These are phyloP conservation scores for Rhodofomes roseus DNA, from an alignment of 1,284 basidiomycete genomes.

Conservation along the genomic window DNA sequence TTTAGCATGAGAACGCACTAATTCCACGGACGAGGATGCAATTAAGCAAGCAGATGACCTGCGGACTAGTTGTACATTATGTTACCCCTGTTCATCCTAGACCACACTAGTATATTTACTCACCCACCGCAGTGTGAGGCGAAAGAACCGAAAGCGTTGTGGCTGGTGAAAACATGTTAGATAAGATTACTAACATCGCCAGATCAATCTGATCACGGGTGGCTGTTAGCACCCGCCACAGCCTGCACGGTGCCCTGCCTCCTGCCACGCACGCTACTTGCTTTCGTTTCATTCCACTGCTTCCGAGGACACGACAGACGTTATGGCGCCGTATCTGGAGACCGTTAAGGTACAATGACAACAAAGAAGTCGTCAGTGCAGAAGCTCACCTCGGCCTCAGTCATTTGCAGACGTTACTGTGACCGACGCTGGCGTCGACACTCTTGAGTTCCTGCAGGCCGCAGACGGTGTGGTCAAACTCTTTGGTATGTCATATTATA, in stretches of 20 bases:
- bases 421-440: constrained; percentile 87
- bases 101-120: neutral
- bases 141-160: neutral
- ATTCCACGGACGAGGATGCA: neutral
- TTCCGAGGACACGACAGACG: neutral
- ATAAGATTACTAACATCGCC: neutral
- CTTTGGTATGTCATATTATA: constrained; percentile 62
- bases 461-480: constrained; percentile 86
- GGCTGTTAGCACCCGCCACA: constrained; percentile 1
- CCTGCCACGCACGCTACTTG: constrained; percentile 5
- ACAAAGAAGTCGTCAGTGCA: neutral
- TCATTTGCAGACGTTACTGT: constrained; percentile 89
- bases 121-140: neutral
- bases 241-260: neutral
- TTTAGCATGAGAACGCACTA: neutral
- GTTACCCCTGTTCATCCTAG: no score
- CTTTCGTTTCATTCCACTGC: neutral
- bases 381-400: constrained; percentile 35
- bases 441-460: constrained; percentile 85
- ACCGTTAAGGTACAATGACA: constrained; percentile 62
- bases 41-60: neutral
- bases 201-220: constrained; percentile 5
- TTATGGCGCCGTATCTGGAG: constrained; percentile 86
- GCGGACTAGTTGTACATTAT: no score
- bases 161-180: neutral